Evolutionary conservation across 176 grass and related monocot genomes (phyloP).

Genomic region (Ananas comosus): DNA sequence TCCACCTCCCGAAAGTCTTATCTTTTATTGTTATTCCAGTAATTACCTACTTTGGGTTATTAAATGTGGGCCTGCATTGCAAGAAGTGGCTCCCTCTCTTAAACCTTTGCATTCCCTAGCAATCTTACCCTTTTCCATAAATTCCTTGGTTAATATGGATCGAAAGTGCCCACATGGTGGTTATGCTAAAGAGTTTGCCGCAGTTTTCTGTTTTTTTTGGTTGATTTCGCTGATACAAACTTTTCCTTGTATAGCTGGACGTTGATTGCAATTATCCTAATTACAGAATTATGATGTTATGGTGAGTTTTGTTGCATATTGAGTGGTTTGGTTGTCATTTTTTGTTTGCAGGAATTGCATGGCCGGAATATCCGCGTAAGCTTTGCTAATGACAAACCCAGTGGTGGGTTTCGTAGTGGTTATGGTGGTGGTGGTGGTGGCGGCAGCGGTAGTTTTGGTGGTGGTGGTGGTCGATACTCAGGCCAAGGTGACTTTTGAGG

Average conservation of each 20-base stretch:
- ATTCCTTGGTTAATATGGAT: neutral
- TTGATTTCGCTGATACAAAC: too few species aligned
- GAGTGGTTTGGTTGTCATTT: neutral
- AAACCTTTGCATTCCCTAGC: too few species aligned
- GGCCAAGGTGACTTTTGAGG: constrained; percentile 20
- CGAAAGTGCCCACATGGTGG: neutral
- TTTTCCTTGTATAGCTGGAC: neutral
- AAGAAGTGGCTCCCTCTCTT: too few species aligned
- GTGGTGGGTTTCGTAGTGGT: constrained; percentile 7
- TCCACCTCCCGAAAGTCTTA: neutral
- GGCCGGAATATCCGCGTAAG: constrained; percentile 65
- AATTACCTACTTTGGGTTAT: neutral
- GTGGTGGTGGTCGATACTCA: neutral
- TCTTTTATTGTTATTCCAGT: neutral
- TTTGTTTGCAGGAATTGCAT: constrained; percentile 41
- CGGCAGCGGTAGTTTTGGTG: neutral
- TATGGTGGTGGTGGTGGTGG: neutral
- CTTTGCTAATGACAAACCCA: constrained; percentile 45
- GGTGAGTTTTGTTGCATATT: neutral
- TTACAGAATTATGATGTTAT: neutral
- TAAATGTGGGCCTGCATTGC: neutral
- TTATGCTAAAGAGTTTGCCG: too few species aligned
- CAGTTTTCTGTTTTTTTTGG: too few species aligned
- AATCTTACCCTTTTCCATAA: neutral
- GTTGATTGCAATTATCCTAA: neutral